Base-by-base conservation (phyloP, 2,329 filamentous ascomycete species). In the Ophiostoma ips region DNA sequence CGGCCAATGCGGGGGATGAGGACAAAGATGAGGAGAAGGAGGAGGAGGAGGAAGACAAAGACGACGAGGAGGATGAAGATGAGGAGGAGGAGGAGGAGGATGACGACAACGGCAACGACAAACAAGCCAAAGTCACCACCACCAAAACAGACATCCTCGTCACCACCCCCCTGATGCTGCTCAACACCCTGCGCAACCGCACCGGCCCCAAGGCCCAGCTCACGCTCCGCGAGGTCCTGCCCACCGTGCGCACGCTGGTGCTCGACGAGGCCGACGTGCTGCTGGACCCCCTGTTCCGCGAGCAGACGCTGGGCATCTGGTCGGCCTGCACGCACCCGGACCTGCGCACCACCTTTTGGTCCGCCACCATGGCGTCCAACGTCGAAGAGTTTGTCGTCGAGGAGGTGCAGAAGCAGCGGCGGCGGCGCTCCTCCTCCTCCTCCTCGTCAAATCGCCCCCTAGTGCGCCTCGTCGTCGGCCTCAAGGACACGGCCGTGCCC, bases 221-320 rank as follows among this genome's bases (percentile, higher is more conserved):
- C 57, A 66, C 70, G 31, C 67, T 72, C 5, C 19, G 18, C 24
- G 43, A 18, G 16, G 43, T 45, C 13, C 65, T 94, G 5, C 78
- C 85, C 0, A 75, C 77, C 1, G 81, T 95, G 5, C 74, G 75
- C 41, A 80, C 80, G 47, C 69, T 98, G 16, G 75, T 96, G 34
- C 71, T 98, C 3, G 92, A 98, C 61, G 92, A 98, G 70, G 92
- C 88, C 1, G 92, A 98, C 64, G 88, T 96, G 13, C 81, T 98
- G 6, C 76, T 98, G 11, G 89, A 96, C 59, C 82, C 85, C 15
- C 72, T 95, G 5, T 98, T 98, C 70, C 78, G 85, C 51, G 84
- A 92, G 19, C 88, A 95, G 64, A 95, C 88, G 0, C 71, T 94
- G 35, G 75, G 76, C 4, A 81, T 96, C 55, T 95, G 89, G 88